phyloP scores from a whole-genome alignment of 1,139 yeast genomes.

The Wickerhamomyces sp. region DNA sequence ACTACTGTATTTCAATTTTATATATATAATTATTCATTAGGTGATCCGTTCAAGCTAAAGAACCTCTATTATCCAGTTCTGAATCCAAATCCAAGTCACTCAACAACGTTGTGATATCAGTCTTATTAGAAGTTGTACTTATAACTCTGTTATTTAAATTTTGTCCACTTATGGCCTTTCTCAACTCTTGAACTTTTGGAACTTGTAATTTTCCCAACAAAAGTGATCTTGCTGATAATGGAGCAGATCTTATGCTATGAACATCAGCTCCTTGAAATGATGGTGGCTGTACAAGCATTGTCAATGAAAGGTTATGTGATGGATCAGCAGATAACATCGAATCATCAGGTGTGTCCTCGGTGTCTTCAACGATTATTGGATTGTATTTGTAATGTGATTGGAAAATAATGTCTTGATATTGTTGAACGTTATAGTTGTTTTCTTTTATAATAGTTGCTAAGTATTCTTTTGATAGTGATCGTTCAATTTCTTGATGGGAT shows the following conservation, averaged over 20 bases:
- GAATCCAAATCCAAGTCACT: conserved; percentile 15
- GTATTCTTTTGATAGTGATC: conserved; percentile 9
- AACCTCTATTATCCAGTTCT: conserved; percentile 16
- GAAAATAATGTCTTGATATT: conserved; percentile 16
- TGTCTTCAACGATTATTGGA: conserved; percentile 2
- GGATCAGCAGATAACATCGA: conserved; percentile 5
- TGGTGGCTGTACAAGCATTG: conserved; percentile 16
- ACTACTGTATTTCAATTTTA: too few species aligned
- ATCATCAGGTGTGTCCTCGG: conserved; percentile 7
- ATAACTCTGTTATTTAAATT: conserved; percentile 4
- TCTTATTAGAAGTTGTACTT: conserved; percentile 8
- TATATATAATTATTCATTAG: too few species aligned
- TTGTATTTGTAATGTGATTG: conserved; percentile 19
- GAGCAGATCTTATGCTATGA: conserved; percentile 21
- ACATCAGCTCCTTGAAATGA: conserved; percentile 13
- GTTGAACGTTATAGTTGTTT: conserved; percentile 4
- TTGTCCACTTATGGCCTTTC: conserved; percentile 32
- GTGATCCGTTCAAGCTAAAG: conserved; percentile 6
- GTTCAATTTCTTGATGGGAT: conserved; percentile 3
- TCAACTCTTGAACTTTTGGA: conserved; percentile 44
- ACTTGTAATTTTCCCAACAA: conserved; percentile 21
- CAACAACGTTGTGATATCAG: conserved; percentile 18
- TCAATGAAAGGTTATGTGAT: conserved; percentile 12
- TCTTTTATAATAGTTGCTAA: conserved; percentile 2
- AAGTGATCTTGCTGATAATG: conserved; percentile 21